phyloP scores from a whole-genome alignment of 257 asterid species.

The Rhazya stricta region DNA sequence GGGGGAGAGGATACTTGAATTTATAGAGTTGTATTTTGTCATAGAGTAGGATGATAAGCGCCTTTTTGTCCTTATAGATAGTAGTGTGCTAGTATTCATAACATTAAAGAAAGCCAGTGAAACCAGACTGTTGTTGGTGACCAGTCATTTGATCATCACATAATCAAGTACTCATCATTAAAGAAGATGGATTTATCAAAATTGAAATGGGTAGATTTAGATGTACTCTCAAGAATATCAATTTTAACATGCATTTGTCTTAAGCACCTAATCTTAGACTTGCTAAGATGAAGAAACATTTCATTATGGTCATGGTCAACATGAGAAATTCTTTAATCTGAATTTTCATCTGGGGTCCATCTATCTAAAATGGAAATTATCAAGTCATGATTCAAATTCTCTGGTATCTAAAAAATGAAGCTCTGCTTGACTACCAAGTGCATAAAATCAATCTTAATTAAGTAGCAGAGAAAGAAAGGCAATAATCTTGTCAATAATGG shows the following conservation, averaged over 20 bases:
- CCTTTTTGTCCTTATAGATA: slow-evolving; percentile 8
- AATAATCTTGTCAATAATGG: background rate
- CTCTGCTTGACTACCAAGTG: too few relatives aligned
- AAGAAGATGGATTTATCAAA: background rate
- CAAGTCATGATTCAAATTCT: background rate
- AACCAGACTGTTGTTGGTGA: slow-evolving; percentile 34
- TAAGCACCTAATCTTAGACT: background rate
- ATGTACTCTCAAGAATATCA: background rate
- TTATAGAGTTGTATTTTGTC: background rate
- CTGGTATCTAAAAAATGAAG: too few relatives aligned
- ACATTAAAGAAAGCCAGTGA: slow-evolving; percentile 39
- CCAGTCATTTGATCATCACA: slow-evolving; percentile 26
- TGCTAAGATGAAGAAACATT: background rate
- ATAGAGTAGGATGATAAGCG: slow-evolving; percentile 12
- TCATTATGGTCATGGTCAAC: background rate
- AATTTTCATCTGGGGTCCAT: background rate
- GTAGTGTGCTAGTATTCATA: background rate
- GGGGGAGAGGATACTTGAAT: background rate
- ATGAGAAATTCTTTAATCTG: background rate
- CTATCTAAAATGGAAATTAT: background rate
- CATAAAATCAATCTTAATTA: background rate
- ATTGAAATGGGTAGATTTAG: too few relatives aligned
- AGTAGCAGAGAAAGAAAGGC: background rate
- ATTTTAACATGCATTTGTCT: too few relatives aligned
- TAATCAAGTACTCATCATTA: background rate